These are phyloP conservation scores for Colletotrichum sp. DNA, from an alignment of 2,329 filamentous ascomycete genomes.

Conservation along the genomic window DNA sequence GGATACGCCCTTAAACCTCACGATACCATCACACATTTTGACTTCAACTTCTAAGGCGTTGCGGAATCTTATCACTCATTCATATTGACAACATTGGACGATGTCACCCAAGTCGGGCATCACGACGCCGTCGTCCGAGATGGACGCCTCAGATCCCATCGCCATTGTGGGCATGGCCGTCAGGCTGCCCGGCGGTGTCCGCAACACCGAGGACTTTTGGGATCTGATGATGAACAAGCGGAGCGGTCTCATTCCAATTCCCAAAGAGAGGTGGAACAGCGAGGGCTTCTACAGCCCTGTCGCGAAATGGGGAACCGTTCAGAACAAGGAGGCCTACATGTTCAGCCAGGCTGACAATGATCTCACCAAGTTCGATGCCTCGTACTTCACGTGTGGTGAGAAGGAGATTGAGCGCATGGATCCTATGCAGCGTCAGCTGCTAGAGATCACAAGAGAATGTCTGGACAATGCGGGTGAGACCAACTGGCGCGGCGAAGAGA, in stretches of 20 bases:
- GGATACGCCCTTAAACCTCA: background rate
- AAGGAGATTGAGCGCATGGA: conserved; percentile 33
- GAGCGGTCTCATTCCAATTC: conserved; percentile 27
- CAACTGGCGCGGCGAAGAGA: conserved; percentile 27
- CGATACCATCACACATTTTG: background rate
- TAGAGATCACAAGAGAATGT: conserved; percentile 33
- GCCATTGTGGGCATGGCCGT: conserved; percentile 36
- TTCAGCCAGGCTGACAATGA: conserved; percentile 25
- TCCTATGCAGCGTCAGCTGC: conserved; percentile 30
- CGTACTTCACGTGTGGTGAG: conserved; percentile 34
- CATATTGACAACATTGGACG: background rate
- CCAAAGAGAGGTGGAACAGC: conserved; percentile 30
- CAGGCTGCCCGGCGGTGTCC: conserved; percentile 34
- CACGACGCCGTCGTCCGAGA: conserved; percentile 3
- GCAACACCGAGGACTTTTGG: conserved; percentile 31
- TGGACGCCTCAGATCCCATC: conserved; percentile 25
- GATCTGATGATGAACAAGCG: conserved; percentile 32
- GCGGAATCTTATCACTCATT: background rate
- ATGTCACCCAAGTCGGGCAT: background rate
- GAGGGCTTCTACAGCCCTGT: conserved; percentile 24
- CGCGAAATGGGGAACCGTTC: conserved; percentile 11
- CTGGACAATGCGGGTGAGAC: conserved; percentile 33
- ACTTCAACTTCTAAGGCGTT: background rate
- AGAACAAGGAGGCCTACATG: conserved; percentile 22
- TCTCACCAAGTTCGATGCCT: conserved; percentile 30